Conservation (phyloP, 768 basidiomycete genomes). For the Filobasidium floriforme region DNA sequence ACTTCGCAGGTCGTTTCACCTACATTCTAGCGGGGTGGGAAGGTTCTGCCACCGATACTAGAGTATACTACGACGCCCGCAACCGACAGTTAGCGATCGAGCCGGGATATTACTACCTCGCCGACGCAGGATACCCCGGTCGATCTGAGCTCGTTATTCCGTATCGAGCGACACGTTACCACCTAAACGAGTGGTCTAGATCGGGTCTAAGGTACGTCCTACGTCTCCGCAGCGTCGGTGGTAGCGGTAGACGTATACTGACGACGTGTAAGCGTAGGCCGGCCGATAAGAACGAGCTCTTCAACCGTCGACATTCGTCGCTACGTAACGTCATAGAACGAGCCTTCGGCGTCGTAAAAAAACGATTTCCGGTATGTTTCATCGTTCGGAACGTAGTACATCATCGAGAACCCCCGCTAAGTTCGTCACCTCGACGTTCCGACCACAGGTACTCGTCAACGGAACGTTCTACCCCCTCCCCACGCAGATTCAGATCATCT, state of each 20-base stretch:
- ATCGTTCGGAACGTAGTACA: not conserved
- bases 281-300: slow-evolving; percentile 28
- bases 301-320: slow-evolving; percentile 34
- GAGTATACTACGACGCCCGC: not conserved
- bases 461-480: slow-evolving; percentile 11
- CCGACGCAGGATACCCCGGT: slow-evolving; percentile 42
- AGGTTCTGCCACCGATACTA: slow-evolving; percentile 1
- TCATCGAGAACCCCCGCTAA: not conserved
- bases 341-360: slow-evolving; percentile 33
- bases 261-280: not conserved
- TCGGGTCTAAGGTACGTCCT: too few species aligned
- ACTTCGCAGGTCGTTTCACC: not conserved
- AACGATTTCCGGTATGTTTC: slow-evolving; percentile 12
- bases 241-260: not conserved
- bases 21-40: slow-evolving; percentile 14
- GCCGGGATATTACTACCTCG: slow-evolving; percentile 38
- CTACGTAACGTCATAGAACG: slow-evolving; percentile 35
- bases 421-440: not conserved
- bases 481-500: too few species aligned
- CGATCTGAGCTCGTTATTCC: slow-evolving; percentile 37
- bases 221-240: too few species aligned
- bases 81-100: not conserved
- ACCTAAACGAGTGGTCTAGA: slow-evolving; percentile 41
- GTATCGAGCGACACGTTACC: slow-evolving; percentile 42
- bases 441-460: slow-evolving; percentile 7